phyloP scores from a whole-genome alignment of 2,329 filamentous ascomycete genomes.

The Madurella mycetomatis region DNA sequence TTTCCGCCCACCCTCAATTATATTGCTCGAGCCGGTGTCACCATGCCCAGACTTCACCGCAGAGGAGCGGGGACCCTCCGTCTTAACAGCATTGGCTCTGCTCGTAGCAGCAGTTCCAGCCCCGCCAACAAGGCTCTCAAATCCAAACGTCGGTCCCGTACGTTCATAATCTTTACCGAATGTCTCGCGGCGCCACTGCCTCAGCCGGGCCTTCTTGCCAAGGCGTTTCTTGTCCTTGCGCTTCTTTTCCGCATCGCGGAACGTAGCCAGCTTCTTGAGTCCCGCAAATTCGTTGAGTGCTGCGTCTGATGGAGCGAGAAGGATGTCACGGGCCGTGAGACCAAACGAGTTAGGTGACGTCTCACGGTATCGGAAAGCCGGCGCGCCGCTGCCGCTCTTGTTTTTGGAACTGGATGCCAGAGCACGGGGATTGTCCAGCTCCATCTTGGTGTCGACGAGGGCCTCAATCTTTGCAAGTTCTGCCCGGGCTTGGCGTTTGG shows the following conservation, averaged over 20 bases:
- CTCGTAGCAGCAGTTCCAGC: slow-evolving; percentile 29
- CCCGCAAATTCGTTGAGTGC: slow-evolving; percentile 87
- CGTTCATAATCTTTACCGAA: slow-evolving; percentile 57
- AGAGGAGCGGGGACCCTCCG: neutral
- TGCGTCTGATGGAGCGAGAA: slow-evolving; percentile 78
- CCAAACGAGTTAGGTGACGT: slow-evolving; percentile 88
- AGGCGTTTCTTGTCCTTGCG: slow-evolving; percentile 79
- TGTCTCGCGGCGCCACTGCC: slow-evolving; percentile 72
- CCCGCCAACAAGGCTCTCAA: slow-evolving; percentile 38
- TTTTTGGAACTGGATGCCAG: slow-evolving; percentile 38
- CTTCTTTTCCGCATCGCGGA: slow-evolving; percentile 86
- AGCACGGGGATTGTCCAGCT: slow-evolving; percentile 63
- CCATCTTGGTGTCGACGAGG: slow-evolving; percentile 76
- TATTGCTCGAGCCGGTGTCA: slow-evolving; percentile 21
- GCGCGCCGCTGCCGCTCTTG: slow-evolving; percentile 30
- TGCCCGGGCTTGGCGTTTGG: slow-evolving; percentile 69
- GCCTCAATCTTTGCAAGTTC: slow-evolving; percentile 81
- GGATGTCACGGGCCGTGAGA: slow-evolving; percentile 82
- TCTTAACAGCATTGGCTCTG: slow-evolving; percentile 16
- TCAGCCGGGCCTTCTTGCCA: slow-evolving; percentile 85
- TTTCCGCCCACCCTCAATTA: slow-evolving; percentile 28
- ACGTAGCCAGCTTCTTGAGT: slow-evolving; percentile 89
- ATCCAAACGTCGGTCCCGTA: slow-evolving; percentile 55
- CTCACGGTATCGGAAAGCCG: slow-evolving; percentile 82
- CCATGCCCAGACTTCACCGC: slow-evolving; percentile 25